Evolutionary conservation across 352 stramenopile species (phyloP), one percentile per base, ranked within the genome.

Genomic region (Globisporangium spinosum): DNA sequence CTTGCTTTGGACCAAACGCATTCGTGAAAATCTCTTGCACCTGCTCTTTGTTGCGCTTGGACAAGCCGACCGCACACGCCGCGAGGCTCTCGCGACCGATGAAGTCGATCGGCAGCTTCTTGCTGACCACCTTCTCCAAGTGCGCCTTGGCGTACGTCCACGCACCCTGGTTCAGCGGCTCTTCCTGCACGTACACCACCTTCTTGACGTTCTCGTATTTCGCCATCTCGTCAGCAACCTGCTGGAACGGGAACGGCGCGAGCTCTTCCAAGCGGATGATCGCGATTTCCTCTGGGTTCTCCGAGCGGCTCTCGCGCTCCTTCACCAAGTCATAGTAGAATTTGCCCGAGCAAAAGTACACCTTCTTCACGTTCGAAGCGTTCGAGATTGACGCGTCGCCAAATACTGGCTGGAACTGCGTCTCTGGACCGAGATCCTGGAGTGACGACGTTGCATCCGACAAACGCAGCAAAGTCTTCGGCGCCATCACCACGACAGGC

Each of bases 271-370:
- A 17, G 57, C 87, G 86, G 32, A 94, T 65, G 45, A 95, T 85
- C 22, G 85, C 86, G 49, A 89, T 81, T 43, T 80, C 77, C 4
- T 84, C 70, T 0, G 78, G 72, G 43, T 78, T 70, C 23, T 72
- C 77, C n/a, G 74, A 72, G 20, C 80, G 83, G 9, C 70, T 72
- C 58, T 76, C 74, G 17, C 86, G 82, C 58, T 90, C 83, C 64
- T 84, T 85, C 32, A 88, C 79, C 15, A 95, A 77, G 27, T 95
- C 87, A 66, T 95, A 95, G 73, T 92, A 95, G 62, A 95, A 88
- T 34, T 95, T 95, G 32, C 86, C 87, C 13, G 86, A 92, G 70
- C 85, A 92, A 57, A 94, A 90, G 61, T 91, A 77, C 3, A 95
- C 74, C 40, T 79, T 83, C 68, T 87, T 86, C 40, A 95, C 82